Base-by-base conservation (phyloP, 345 rosid genomes). In the Aethionema arabicum region DNA sequence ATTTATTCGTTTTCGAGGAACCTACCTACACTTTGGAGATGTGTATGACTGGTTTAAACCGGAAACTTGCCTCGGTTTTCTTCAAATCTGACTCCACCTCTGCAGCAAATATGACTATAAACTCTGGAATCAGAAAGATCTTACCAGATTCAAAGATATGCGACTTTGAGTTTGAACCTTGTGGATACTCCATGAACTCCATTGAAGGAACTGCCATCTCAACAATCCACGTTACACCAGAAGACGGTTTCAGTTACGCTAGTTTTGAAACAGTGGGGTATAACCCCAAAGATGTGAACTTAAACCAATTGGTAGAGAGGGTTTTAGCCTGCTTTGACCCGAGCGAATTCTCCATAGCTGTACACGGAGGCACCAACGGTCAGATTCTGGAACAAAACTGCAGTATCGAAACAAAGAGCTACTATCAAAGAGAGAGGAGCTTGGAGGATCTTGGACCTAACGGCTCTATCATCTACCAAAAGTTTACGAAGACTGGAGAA, bases 171-270 rank as follows among this genome's bases (percentile, higher is more conserved):
- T 77, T 79, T 50, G 80, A 79, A 4, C 79, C 80, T 0, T 79
- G 81, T 56, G 83, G 81, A 0, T 79, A 79, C 57, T 79, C 81
- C 2, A 79, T 79, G 83, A 79, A 79, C 41, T 67, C 77, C 6
- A 61, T 79, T 16, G 81, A 79, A 69, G 56, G 77, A 6, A 55
- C 16, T 49, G 74, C 27, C 27, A 21, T 21, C 27, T 21, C 27
- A 21, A 21, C 27, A 21, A 21, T 21, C 27, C 27, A 21, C 27
- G 27, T 21, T 21, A 21, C 27, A 21, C 27, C 27, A 21, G 27
- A 21, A 21, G 27, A 21, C 2, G 27, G 27, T 21, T 21, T 21
- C 27, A 21, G 27, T 21, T 21, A 21, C 27, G 27, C 27, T 77
- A 4, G 47, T 74, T 11, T 79, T 80, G 7, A 79, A 80, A 32